Conservation (phyloP, 2,329 filamentous ascomycete species). For the Diaporthe sp. region DNA sequence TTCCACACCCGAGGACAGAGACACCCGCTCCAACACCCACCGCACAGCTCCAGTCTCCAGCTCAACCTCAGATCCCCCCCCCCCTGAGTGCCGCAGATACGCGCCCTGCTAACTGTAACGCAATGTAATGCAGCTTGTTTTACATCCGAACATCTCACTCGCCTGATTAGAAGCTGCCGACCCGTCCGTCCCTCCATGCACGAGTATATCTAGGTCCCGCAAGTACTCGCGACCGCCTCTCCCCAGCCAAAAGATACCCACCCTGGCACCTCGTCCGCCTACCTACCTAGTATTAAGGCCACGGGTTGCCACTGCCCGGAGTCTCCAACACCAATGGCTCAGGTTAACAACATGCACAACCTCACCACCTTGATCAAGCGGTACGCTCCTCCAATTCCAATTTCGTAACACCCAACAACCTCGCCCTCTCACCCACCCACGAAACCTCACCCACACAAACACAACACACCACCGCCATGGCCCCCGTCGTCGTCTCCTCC, state of each 20-base stretch:
- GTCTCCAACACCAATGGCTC: slow-evolving; percentile 32
- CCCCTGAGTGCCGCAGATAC: slow-evolving; percentile 23
- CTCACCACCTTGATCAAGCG: slow-evolving; percentile 97
- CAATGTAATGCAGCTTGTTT: slow-evolving; percentile 20
- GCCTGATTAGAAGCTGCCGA: slow-evolving; percentile 3
- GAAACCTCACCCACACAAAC: neutral
- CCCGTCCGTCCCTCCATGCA: neutral
- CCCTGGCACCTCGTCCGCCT: slow-evolving; percentile 16
- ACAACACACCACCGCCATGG: slow-evolving; percentile 29
- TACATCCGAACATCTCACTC: slow-evolving; percentile 15
- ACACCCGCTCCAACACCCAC: neutral
- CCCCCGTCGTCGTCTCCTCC: slow-evolving; percentile 37
- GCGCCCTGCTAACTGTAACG: slow-evolving; percentile 20
- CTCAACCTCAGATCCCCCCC: neutral
- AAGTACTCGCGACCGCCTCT: slow-evolving; percentile 27
- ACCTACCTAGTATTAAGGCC: neutral
- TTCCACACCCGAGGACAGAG: too few species aligned
- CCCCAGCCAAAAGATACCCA: slow-evolving; percentile 27
- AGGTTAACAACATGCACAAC: slow-evolving; percentile 87
- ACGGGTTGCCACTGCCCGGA: slow-evolving; percentile 30
- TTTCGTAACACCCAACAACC: neutral
- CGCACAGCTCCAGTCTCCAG: slow-evolving; percentile 12
- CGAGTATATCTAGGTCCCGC: slow-evolving; percentile 10
- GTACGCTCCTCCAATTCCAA: slow-evolving; percentile 63
- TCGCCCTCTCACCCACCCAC: slow-evolving; percentile 5